A percentile compares a stretch with the other conserved stretches of the same genome.
Conservation (phyloP, 2,329 filamentous ascomycete species). For the Ophiobolus disseminans region DNA sequence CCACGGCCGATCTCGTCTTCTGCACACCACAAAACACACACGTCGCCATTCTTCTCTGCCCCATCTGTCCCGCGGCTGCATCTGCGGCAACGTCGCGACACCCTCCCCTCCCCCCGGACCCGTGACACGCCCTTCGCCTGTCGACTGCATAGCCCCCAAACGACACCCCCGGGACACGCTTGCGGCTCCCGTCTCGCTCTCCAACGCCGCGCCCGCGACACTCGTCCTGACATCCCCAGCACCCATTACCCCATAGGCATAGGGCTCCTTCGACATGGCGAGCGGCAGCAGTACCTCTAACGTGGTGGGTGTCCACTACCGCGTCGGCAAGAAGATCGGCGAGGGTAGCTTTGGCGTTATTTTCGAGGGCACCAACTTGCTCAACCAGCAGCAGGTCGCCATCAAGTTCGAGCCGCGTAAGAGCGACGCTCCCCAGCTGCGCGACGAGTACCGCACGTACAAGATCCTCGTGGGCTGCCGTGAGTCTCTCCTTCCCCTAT, state of each 20-base stretch:
- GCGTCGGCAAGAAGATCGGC: conserved; percentile 99
- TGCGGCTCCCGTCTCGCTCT: conserved; percentile 28
- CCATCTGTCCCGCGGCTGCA: conserved; percentile 26
- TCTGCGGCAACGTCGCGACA: conserved; percentile 26
- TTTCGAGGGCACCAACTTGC: conserved; percentile 96
- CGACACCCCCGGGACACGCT: conserved; percentile 26
- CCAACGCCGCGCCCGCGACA: no score
- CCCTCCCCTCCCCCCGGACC: conserved; percentile 12
- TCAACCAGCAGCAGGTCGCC: conserved; percentile 99
- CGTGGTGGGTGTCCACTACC: conserved; percentile 97
- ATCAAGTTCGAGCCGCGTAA: conserved; percentile 99
- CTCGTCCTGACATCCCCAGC: conserved; percentile 9
- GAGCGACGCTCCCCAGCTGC: conserved; percentile 95
- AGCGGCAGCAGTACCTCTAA: conserved; percentile 93
- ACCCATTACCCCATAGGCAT: conserved; percentile 13
- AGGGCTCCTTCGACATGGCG: conserved; percentile 64
- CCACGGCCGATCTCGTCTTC: conserved; percentile 32
- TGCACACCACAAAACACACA: conserved; percentile 10
- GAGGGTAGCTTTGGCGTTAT: conserved; percentile 99
- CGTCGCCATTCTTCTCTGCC: conserved; percentile 31
- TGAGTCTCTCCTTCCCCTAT: conserved; percentile 64
- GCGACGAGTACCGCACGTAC: conserved; percentile 98
- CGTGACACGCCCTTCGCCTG: conserved; percentile 22
- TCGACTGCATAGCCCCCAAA: conserved; percentile 35
- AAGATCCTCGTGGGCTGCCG: conserved; percentile 99